Evolutionary conservation across 306 rosid genomes (phyloP).

Genomic region (Pyrus bretschneideri): DNA sequence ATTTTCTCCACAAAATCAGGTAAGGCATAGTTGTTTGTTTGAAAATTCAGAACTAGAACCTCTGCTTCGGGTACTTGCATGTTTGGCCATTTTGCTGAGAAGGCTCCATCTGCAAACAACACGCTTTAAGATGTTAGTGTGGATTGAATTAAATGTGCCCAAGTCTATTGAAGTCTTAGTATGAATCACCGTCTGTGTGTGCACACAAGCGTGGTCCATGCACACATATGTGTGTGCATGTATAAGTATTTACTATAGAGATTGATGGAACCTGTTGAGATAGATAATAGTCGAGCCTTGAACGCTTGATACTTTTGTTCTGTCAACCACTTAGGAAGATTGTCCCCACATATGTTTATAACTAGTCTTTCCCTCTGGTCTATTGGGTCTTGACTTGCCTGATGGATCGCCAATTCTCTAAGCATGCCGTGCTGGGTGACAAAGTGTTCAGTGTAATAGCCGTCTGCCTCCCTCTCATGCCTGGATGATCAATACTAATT

Average conservation of each 20-base stretch:
- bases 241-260: not conserved
- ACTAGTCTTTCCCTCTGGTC: conserved; percentile 31
- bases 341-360: conserved; percentile 28
- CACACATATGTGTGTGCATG: not conserved
- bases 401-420: conserved; percentile 44
- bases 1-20: conserved; percentile 47
- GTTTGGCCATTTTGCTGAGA: conserved; percentile 44
- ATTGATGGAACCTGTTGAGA: conserved; percentile 50
- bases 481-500: conserved; percentile 16
- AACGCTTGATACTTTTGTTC: conserved; percentile 18
- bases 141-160: not conserved
- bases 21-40: conserved; percentile 26
- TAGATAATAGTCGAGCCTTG: conserved; percentile 36
- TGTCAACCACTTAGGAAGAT: conserved; percentile 47
- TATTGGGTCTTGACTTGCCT: conserved; percentile 16
- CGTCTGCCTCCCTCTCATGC: conserved; percentile 17
- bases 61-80: conserved; percentile 38
- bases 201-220: not conserved
- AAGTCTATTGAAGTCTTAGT: not conserved
- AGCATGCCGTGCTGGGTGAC: conserved; percentile 43
- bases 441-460: conserved; percentile 34
- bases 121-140: not conserved
- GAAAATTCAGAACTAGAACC: conserved; percentile 53
- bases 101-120: conserved; percentile 48
- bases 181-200: not conserved